A percentile compares a stretch with the other conserved stretches of the same genome.
These are phyloP conservation scores for Phytophthora citricola DNA, from an alignment of 352 stramenopile species.

Conservation along the genomic window DNA sequence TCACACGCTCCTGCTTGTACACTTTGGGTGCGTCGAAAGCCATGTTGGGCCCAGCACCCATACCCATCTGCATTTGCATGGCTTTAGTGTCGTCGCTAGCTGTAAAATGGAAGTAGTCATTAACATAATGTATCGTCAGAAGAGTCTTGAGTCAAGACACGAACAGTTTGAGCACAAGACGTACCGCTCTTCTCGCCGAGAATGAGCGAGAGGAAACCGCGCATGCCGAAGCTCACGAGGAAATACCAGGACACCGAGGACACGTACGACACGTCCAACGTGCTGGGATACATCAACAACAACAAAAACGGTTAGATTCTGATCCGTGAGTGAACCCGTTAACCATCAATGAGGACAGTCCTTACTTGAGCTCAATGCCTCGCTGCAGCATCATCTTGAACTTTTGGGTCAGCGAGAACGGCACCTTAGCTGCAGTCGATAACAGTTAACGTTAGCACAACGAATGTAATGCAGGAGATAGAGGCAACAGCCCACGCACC, in stretches of 20 bases:
- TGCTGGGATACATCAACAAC: conserved; percentile 52
- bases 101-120: conserved; percentile 12
- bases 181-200: conserved; percentile 92
- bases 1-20: conserved; percentile 92
- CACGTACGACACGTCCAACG: conserved; percentile 98
- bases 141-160: background rate
- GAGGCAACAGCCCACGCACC: conserved; percentile 43
- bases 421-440: conserved; percentile 91
- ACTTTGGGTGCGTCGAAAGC: conserved; percentile 91
- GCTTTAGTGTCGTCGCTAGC: conserved; percentile 89
- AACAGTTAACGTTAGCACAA: too few relatives aligned
- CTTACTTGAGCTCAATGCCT: conserved; percentile 94
- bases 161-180: conserved; percentile 5
- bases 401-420: conserved; percentile 97
- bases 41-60: conserved; percentile 84
- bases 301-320: background rate
- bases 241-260: conserved; percentile 99
- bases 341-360: background rate
- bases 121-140: conserved; percentile 3
- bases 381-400: conserved; percentile 99
- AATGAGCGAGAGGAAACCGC: conserved; percentile 96
- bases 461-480: too few relatives aligned
- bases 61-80: conserved; percentile 94
- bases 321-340: conserved; percentile 4
- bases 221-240: conserved; percentile 98